A percentile compares a stretch with the other conserved stretches of the same genome.
These are phyloP conservation scores for Euphorbia corollata DNA, from an alignment of 441 rosid species.

Conservation along the genomic window DNA sequence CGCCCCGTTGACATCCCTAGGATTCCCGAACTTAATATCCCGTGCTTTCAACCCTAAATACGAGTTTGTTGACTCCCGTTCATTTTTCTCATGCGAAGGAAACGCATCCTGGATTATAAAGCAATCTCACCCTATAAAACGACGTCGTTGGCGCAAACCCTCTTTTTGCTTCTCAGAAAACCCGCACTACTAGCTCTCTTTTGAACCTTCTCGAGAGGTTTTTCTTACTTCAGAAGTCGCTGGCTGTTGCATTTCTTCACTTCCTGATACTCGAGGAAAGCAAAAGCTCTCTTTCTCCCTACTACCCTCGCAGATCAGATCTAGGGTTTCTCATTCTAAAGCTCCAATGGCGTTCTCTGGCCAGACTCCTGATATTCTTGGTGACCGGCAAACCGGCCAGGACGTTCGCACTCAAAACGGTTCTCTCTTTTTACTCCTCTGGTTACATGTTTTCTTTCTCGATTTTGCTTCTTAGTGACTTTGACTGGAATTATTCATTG, in stretches of 20 bases:
- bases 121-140: neutral
- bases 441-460: neutral
- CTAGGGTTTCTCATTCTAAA: constrained; percentile 20
- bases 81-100: too few relatives aligned
- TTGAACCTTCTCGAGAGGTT: constrained; percentile 6
- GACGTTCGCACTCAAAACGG: constrained; percentile 98
- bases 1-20: too few relatives aligned
- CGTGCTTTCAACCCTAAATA: too few relatives aligned
- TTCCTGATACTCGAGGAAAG: neutral
- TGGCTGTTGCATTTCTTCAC: neutral
- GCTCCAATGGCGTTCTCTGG: constrained; percentile 49
- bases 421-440: constrained; percentile 17
- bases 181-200: neutral
- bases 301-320: constrained; percentile 20
- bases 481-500: neutral
- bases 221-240: neutral
- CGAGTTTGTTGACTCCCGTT: too few relatives aligned
- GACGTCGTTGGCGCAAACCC: constrained; percentile 6
- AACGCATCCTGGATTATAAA: too few relatives aligned
- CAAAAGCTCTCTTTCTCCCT: neutral
- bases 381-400: constrained; percentile 90
- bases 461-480: neutral
- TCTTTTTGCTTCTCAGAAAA: neutral
- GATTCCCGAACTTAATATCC: too few relatives aligned
- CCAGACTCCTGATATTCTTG: constrained; percentile 71